A percentile compares a stretch with the other conserved stretches of the same genome.
phyloP scores from a whole-genome alignment of 2,329 filamentous ascomycete genomes.

The Penicillium sp. region DNA sequence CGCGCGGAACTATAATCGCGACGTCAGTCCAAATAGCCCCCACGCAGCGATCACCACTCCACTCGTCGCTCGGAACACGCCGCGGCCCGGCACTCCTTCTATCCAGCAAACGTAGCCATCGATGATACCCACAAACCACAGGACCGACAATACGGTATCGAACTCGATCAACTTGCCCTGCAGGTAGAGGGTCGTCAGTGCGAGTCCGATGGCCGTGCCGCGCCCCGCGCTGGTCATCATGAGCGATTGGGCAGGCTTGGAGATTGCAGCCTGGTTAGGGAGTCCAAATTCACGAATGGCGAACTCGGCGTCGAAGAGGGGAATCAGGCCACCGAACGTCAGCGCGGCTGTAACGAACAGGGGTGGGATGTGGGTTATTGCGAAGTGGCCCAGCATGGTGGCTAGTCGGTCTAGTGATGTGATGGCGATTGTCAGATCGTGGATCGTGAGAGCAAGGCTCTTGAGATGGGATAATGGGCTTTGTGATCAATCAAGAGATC shows the following conservation, averaged over 20 bases:
- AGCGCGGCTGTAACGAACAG: conserved; percentile 29
- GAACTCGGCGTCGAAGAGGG: conserved; percentile 32
- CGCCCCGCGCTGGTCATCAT: conserved; percentile 28
- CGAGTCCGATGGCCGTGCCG: conserved; percentile 14
- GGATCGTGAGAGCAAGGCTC: not conserved
- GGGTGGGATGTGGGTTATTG: conserved; percentile 8
- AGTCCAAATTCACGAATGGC: conserved; percentile 39
- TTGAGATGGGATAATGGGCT: not conserved
- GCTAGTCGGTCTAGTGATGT: not conserved
- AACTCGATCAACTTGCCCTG: not conserved
- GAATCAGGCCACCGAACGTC: conserved; percentile 36
- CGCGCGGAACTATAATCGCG: not conserved
- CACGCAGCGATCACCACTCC: not conserved
- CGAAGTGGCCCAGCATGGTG: conserved; percentile 4
- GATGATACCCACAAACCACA: not conserved
- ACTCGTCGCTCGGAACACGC: not conserved
- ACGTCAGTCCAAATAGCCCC: not conserved
- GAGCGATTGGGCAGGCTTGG: conserved; percentile 30
- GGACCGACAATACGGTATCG: not conserved
- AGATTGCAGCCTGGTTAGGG: conserved; percentile 31
- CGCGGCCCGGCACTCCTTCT: not conserved
- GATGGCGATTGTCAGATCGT: not conserved
- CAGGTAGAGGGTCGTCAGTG: conserved; percentile 4
- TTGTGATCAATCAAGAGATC: not conserved
- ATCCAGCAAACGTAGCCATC: not conserved